Base-by-base conservation (phyloP, 2,329 filamentous ascomycete species). In the Cladosporium colombiae region DNA sequence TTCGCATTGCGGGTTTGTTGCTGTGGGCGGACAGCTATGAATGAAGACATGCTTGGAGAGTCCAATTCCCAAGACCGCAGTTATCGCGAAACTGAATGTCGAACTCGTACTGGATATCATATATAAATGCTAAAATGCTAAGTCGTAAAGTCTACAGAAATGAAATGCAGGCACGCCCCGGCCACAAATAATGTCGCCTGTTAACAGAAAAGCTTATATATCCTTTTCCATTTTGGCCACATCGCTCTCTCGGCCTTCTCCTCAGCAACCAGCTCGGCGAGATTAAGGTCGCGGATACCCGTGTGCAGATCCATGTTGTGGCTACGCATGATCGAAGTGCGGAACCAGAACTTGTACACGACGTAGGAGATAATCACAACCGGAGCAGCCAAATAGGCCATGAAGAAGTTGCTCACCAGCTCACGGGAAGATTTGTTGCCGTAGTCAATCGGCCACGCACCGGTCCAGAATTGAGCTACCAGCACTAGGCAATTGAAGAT, bases 221-320 rank as follows among this genome's bases (percentile, higher is more conserved):
- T 72, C 68, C 78, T 80, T 76, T 82, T 83, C 81, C 81, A 84
- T 65, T 52, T 73, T 13, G 81, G 81, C 81, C 81, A 83, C 16
- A 71, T 71, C 35, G 83, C 85, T 72, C 84, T 83, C 80, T 97
- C 93, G 62, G 90, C 89, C 46, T 84, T 81, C 81, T 97, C 94
- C 77, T 96, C 90, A 50, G 89, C 88, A 59, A 96, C 82, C 59
- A 98, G 80, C 67, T 91, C 86, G 31, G 88, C 87, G 53, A 97
- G 80, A 75, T 97, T 93, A 66, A 97, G 85, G 74, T 97, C 92
- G 29, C 93, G 84, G 31, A 93, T 87, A 2, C 94, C 94, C 0
- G 93, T 96, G 67, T 90, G 86, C 68, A 97, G 80, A 78, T 97
- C 93, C 88, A 97, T 96, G 68, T 96, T 89, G 60, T 84, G 82